phyloP scores from a whole-genome alignment of 495 filamentous ascomycete species.

The Amniculicola lignicola region DNA sequence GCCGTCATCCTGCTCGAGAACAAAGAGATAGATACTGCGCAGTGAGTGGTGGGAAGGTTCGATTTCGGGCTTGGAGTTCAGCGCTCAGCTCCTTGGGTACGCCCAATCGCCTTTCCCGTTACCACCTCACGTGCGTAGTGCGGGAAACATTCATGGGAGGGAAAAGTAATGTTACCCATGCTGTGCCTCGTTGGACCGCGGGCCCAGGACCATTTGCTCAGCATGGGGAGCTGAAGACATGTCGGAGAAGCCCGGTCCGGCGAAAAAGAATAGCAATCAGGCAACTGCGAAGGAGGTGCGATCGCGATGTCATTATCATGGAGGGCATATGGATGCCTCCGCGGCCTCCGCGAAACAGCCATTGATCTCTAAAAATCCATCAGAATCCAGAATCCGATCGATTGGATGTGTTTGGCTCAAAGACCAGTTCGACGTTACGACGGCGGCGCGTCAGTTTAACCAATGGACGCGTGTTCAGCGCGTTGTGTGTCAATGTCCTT shows the following conservation, averaged over 20 bases:
- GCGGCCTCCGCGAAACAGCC: not conserved
- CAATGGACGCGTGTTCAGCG: slow-evolving; percentile 2
- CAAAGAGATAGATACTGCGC: not conserved
- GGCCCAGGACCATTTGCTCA: too few relatives aligned
- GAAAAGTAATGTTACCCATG: too few relatives aligned
- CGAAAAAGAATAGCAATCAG: too few relatives aligned
- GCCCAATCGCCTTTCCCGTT: not conserved
- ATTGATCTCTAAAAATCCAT: not conserved
- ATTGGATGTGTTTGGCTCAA: not conserved
- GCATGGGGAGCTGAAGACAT: not conserved
- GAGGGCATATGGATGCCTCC: not conserved
- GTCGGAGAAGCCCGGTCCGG: not conserved
- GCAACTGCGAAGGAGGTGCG: not conserved
- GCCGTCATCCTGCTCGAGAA: slow-evolving; percentile 5
- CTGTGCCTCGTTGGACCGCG: not conserved
- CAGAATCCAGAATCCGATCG: not conserved
- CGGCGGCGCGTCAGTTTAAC: not conserved
- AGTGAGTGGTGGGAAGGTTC: not conserved
- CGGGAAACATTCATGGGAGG: too few relatives aligned
- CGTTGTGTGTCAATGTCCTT: too few relatives aligned
- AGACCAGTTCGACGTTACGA: not conserved
- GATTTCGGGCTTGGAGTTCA: not conserved
- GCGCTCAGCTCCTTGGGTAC: slow-evolving; percentile 7
- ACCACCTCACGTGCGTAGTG: not conserved
- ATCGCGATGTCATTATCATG: not conserved